Conservation (phyloP, 192 early-diverging fungal genomes). For the Rhizophagus prolifer region DNA sequence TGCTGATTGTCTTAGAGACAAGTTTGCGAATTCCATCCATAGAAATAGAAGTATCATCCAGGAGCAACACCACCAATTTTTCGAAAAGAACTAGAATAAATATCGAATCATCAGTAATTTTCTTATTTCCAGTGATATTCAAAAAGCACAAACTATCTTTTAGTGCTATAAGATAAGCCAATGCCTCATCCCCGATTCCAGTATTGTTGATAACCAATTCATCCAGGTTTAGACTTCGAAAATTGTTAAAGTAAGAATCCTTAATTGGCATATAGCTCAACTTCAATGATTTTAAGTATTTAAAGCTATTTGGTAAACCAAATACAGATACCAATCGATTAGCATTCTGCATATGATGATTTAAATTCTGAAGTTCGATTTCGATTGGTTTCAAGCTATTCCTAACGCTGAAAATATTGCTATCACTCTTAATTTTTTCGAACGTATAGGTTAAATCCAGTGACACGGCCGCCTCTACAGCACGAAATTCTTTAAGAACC, state of each 20-base stretch:
- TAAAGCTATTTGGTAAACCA: neutral
- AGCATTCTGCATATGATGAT: neutral
- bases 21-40: constrained; percentile 17
- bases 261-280: neutral
- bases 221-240: constrained; percentile 1
- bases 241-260: constrained; percentile 3
- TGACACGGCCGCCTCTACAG: neutral
- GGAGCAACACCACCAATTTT: neutral
- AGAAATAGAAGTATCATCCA: neutral
- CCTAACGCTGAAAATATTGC: too few relatives aligned
- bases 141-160: neutral
- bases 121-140: neutral
- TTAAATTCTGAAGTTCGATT: too few relatives aligned
- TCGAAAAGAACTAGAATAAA: neutral
- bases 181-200: neutral
- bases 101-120: constrained; percentile 5
- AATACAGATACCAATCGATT: neutral
- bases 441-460: neutral
- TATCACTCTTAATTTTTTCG: neutral
- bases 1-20: neutral
- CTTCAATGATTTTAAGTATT: neutral
- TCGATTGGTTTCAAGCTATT: neutral
- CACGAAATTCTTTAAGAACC: constrained; percentile 20
- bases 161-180: constrained; percentile 3
- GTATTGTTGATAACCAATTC: constrained; percentile 1